phyloP scores from a whole-genome alignment of 345 rosid genomes.

The Sonneratia alba region DNA sequence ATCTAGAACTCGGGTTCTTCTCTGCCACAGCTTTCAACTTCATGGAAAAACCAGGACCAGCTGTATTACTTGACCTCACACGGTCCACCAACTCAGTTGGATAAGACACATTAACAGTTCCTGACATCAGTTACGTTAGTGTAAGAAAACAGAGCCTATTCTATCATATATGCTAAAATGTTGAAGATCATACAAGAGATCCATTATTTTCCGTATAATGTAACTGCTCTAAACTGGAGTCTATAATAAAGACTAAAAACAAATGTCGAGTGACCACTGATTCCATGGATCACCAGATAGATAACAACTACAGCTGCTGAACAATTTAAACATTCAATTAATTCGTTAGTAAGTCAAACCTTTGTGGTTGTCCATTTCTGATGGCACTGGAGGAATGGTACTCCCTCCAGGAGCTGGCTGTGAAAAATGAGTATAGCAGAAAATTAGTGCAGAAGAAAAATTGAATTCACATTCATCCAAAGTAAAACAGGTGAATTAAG shows the following conservation, averaged over 20 bases:
- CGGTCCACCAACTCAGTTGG: constrained; percentile 41
- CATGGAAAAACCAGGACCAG: constrained; percentile 45
- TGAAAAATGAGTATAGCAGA: background rate
- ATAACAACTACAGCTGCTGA: background rate
- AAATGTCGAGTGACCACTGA: background rate
- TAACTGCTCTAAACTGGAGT: background rate
- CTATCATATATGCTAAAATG: background rate
- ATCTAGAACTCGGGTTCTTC: constrained; percentile 42
- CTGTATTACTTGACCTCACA: constrained; percentile 28
- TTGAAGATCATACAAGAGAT: background rate
- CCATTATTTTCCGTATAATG: no score
- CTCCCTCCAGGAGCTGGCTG: constrained; percentile 72
- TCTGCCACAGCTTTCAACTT: constrained; percentile 46
- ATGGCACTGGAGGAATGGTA: constrained; percentile 39
- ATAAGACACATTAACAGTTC: constrained; percentile 37
- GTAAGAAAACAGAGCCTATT: background rate
- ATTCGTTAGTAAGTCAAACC: constrained; percentile 37
- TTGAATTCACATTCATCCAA: background rate
- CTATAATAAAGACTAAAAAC: background rate
- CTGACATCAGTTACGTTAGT: constrained; percentile 28
- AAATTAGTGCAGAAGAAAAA: background rate
- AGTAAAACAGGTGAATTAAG: background rate
- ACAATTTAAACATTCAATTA: background rate
- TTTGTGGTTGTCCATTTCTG: constrained; percentile 44
- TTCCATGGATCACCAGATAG: background rate